A percentile compares a stretch with the other conserved stretches of the same genome.
phyloP scores from a whole-genome alignment of 805 yeast genomes.

The Priceomyces fermenticarens region DNA sequence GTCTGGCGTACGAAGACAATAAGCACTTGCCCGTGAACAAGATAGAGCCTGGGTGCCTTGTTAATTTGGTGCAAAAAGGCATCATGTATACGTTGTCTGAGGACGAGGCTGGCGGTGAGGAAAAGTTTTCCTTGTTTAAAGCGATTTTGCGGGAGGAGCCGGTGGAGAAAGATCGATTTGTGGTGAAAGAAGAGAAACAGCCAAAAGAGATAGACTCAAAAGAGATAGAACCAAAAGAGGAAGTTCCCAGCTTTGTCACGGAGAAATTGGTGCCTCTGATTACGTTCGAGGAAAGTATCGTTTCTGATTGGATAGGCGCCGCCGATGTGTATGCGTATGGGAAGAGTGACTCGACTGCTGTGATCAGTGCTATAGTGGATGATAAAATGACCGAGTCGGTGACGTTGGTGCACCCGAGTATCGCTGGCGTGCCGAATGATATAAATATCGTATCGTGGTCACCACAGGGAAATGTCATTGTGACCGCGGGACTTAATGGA shows the following conservation, averaged over 20 bases:
- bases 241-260: slow-evolving; percentile 20
- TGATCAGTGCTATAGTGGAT: slow-evolving; percentile 35
- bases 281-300: slow-evolving; percentile 42
- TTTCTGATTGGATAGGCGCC: slow-evolving; percentile 57
- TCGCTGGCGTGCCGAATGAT: slow-evolving; percentile 16
- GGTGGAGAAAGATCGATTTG: slow-evolving; percentile 9
- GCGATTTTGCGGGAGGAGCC: slow-evolving; percentile 48
- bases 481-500: slow-evolving; percentile 68
- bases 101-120: slow-evolving; percentile 36
- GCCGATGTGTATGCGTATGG: slow-evolving; percentile 55
- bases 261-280: slow-evolving; percentile 35
- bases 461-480: slow-evolving; percentile 56
- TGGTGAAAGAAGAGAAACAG: neutral
- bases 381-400: slow-evolving; percentile 27
- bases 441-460: slow-evolving; percentile 56
- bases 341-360: slow-evolving; percentile 44
- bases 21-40: slow-evolving; percentile 37
- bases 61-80: slow-evolving; percentile 82
- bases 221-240: neutral
- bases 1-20: slow-evolving; percentile 51
- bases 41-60: slow-evolving; percentile 78
- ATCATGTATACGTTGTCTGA: slow-evolving; percentile 74
- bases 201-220: neutral
- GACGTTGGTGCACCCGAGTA: slow-evolving; percentile 27
- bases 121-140: slow-evolving; percentile 47